phyloP scores from a whole-genome alignment of 2,329 filamentous ascomycete species.

The Tolypocladium tundrense region DNA sequence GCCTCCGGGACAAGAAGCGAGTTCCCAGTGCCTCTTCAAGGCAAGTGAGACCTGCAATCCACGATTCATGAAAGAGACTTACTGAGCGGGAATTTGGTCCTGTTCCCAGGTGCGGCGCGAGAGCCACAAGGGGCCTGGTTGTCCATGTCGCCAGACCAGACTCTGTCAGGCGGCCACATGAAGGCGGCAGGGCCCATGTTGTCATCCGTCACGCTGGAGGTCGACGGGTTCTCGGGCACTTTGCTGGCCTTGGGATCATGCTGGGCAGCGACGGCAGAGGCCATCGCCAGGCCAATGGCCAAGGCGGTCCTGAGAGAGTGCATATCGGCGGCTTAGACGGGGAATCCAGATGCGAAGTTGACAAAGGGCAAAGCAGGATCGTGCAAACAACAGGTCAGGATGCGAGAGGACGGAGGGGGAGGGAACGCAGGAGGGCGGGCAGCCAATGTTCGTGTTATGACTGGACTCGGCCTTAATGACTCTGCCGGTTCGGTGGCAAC shows the following conservation, averaged over 20 bases:
- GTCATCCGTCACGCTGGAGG: neutral
- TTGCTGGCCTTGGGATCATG: neutral
- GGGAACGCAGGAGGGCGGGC: neutral
- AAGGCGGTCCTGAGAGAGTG: neutral
- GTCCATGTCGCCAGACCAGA: constrained; percentile 37
- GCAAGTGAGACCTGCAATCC: neutral
- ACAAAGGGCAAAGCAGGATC: neutral
- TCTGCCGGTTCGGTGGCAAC: neutral
- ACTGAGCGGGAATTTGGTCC: constrained; percentile 43
- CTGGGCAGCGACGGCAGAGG: neutral
- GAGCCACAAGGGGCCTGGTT: constrained; percentile 45
- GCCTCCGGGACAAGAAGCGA: too few relatives aligned
- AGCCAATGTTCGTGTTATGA: neutral
- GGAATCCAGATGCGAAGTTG: neutral
- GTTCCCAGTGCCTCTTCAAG: too few relatives aligned
- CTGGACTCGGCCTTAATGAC: neutral
- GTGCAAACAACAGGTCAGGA: too few relatives aligned
- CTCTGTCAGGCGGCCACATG: constrained; percentile 42
- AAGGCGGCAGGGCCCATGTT: constrained; percentile 38
- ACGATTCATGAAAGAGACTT: neutral
- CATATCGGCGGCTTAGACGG: neutral
- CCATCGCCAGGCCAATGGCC: constrained; percentile 1
- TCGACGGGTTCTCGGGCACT: constrained; percentile 1
- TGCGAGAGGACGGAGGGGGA: neutral
- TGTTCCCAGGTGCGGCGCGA: constrained; percentile 19